phyloP scores from a whole-genome alignment of 495 filamentous ascomycete species.

The Evansstolkia leycettana region DNA sequence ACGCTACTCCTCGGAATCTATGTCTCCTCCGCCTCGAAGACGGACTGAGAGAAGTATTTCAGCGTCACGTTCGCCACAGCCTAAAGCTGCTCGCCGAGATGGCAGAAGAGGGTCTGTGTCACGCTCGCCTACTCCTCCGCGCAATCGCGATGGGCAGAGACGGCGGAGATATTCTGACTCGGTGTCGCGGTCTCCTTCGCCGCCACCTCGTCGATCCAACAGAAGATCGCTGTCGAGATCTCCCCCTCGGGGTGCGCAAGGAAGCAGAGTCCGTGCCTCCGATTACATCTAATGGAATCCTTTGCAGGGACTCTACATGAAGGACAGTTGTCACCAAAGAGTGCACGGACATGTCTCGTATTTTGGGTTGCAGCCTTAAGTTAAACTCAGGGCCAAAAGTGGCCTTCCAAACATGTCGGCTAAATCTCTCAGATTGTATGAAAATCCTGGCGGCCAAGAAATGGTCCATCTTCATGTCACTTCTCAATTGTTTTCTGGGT shows the following conservation, averaged over 20 bases:
- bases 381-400: no score
- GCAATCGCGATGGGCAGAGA: constrained; percentile 9
- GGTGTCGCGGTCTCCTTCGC: constrained; percentile 11
- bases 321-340: no score
- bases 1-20: constrained; percentile 15
- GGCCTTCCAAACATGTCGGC: no score
- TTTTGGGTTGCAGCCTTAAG: no score
- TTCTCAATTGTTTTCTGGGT: no score
- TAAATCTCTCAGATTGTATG: no score
- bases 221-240: no score
- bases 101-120: constrained; percentile 7
- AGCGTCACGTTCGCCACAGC: constrained; percentile 13
- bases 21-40: constrained; percentile 18
- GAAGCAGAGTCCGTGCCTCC: background rate
- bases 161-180: constrained; percentile 16
- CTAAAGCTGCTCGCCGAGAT: constrained; percentile 4
- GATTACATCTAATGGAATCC: background rate
- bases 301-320: no score
- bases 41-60: constrained; percentile 9
- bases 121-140: constrained; percentile 16
- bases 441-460: no score
- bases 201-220: no score
- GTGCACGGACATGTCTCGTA: no score
- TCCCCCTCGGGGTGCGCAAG: constrained; percentile 1
- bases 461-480: no score